Base-by-base conservation (phyloP, 1,284 basidiomycete genomes). In the Apiotrichum sp. region DNA sequence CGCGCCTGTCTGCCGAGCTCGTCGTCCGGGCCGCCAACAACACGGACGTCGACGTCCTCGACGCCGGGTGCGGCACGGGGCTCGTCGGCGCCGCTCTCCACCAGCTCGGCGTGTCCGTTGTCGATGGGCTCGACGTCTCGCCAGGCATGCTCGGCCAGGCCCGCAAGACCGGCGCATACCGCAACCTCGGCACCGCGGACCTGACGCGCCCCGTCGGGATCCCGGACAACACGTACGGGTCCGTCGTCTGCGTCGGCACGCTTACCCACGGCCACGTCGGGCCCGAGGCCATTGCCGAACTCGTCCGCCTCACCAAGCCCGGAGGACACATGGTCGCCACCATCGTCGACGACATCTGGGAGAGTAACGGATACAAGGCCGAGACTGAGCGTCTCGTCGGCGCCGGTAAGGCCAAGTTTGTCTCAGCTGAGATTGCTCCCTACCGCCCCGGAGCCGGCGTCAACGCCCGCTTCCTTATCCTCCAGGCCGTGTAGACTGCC, bases 191-290 rank as follows among this genome's bases (percentile, higher is more conserved):
- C 10, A 47, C 49, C 2, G 52, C 44, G 6, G 52, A 58, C 52
- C 52, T 58, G 9, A 58, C 49, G 1, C 32, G 46, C 34, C 34
- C 33, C n/a, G 39, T 58, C n/a, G 32, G 38, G 4, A 10, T 35
- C 44, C 22, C 39, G 1, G 52, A 58, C 34, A 43, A 34, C 4
- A 22, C 32, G 38, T 58, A 50, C 29, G 56, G 53, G 34, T 48
- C 43, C 35, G 39, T 58, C 33, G 40, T 39, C 1, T 58, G 56
- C 49, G 56, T 58, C 32, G 56, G 56, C 34, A 58, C 56, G 5
- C 52, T 58, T 16, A 58, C 56, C 5, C 56, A 54, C 11, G 56
- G 56, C 29, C 56, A 58, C 13, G 56, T 58, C n/a, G 56, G 56
- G 10, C 52, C 56, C 2, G 16, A 14, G 6, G 56, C 45, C 29